Evolutionary conservation across 306 rosid genomes (phyloP).

Genomic region (Sophora flavescens): DNA sequence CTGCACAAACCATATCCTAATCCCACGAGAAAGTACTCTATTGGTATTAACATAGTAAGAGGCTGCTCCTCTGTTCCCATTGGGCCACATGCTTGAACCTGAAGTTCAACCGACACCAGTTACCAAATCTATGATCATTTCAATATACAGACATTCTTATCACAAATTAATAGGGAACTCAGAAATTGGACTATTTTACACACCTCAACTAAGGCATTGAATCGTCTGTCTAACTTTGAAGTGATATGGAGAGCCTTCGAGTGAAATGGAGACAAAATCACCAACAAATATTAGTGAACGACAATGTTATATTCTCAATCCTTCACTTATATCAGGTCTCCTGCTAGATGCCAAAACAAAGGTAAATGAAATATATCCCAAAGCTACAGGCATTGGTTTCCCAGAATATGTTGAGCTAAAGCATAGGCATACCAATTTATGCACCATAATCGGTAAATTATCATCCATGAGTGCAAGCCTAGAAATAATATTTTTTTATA

Average conservation of each 20-base stretch:
- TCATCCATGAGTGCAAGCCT: conserved; percentile 33
- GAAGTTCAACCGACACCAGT: conserved; percentile 43
- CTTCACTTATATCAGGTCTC: conserved; percentile 83
- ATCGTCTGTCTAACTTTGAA: conserved; percentile 83
- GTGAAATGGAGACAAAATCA: conserved; percentile 85
- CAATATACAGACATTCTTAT: conserved; percentile 1
- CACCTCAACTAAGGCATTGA: conserved; percentile 95
- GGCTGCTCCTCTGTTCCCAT: conserved; percentile 99
- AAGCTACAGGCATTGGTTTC: conserved; percentile 32
- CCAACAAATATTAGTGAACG: conserved; percentile 95
- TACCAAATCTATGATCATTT: conserved; percentile 20
- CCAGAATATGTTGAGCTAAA: conserved; percentile 28
- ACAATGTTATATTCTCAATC: conserved; percentile 76
- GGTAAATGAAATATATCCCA: conserved; percentile 17
- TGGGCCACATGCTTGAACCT: conserved; percentile 98
- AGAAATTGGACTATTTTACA: not conserved
- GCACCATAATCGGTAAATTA: conserved; percentile 3
- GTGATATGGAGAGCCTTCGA: conserved; percentile 86
- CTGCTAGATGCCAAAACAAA: conserved; percentile 52
- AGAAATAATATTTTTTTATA: not conserved
- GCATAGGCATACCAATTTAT: conserved; percentile 16
- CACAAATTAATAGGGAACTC: not conserved
- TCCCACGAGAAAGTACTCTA: too few relatives aligned
- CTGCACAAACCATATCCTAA: too few relatives aligned
- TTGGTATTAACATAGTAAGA: conserved; percentile 92